phyloP scores from a whole-genome alignment of 2,329 filamentous ascomycete species.

The Verticillium longisporum region DNA sequence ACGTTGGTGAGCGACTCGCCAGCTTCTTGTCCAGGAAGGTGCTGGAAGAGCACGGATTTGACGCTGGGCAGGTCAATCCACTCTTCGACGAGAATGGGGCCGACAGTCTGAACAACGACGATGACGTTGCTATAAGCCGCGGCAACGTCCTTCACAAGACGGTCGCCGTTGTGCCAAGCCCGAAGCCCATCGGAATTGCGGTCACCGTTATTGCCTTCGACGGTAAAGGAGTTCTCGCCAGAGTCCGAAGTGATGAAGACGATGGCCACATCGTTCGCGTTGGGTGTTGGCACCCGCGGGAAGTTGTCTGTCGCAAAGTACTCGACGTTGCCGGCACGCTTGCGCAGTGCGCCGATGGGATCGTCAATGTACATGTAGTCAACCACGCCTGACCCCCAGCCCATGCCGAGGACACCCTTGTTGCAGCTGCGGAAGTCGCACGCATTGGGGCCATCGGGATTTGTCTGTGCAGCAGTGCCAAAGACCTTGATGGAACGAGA shows the following conservation, averaged over 20 bases:
- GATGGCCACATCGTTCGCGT: constrained; percentile 68
- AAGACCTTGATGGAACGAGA: constrained; percentile 32
- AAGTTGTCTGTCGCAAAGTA: constrained; percentile 39
- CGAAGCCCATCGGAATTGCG: constrained; percentile 57
- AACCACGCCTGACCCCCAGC: constrained; percentile 86
- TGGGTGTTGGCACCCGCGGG: constrained; percentile 21
- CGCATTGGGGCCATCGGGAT: constrained; percentile 59
- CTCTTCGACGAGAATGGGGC: constrained; percentile 70
- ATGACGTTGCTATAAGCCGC: constrained; percentile 48
- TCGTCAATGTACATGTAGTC: constrained; percentile 79
- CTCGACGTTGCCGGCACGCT: constrained; percentile 45
- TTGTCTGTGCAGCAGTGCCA: constrained; percentile 37
- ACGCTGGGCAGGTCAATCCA: constrained; percentile 75
- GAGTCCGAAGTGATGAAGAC: constrained; percentile 82
- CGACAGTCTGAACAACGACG: constrained; percentile 83
- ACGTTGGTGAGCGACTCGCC: constrained; percentile 76
- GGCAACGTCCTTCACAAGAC: constrained; percentile 66
- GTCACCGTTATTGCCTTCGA: constrained; percentile 61
- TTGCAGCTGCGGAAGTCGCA: constrained; percentile 81
- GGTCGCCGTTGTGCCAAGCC: constrained; percentile 71
- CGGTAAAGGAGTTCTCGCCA: constrained; percentile 67
- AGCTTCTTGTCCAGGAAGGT: constrained; percentile 81
- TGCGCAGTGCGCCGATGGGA: constrained; percentile 49
- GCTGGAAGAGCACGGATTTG: constrained; percentile 74
- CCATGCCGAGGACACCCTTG: constrained; percentile 74